Conservation (phyloP, 352 stramenopile species). For the Phytophthora tubulina region DNA sequence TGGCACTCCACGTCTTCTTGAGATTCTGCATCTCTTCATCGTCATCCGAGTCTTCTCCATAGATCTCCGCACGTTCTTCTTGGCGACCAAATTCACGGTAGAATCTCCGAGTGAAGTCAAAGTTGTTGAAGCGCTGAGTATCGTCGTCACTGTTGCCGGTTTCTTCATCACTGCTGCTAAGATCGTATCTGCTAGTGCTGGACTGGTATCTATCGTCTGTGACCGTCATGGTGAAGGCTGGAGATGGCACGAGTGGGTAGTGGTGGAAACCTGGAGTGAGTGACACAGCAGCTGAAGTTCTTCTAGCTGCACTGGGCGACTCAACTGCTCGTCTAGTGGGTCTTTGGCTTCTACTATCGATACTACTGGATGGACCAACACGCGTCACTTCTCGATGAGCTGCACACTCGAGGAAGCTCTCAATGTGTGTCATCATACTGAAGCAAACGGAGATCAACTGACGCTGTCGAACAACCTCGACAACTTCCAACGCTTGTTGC, state of each 20-base stretch:
- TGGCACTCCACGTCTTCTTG: slow-evolving; percentile 66
- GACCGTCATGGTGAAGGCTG: slow-evolving; percentile 38
- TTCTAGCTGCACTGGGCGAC: slow-evolving; percentile 34
- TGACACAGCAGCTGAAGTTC: slow-evolving; percentile 35
- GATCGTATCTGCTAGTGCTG: slow-evolving; percentile 19
- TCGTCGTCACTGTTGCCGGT: slow-evolving; percentile 25
- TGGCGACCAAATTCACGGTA: slow-evolving; percentile 49
- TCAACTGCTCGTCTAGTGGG: neutral
- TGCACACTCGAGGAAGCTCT: slow-evolving; percentile 68
- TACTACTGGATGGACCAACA: slow-evolving; percentile 15
- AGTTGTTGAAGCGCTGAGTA: slow-evolving; percentile 39
- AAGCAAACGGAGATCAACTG: slow-evolving; percentile 79
- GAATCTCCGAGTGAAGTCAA: slow-evolving; percentile 47
- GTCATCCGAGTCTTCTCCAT: slow-evolving; percentile 52
- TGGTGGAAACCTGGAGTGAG: slow-evolving; percentile 41
- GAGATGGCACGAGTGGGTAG: slow-evolving; percentile 37
- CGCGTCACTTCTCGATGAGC: slow-evolving; percentile 37
- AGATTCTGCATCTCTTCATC: slow-evolving; percentile 62
- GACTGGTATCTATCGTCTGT: slow-evolving; percentile 25
- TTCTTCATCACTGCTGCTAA: slow-evolving; percentile 36
- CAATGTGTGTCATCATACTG: slow-evolving; percentile 74
- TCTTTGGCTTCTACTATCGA: slow-evolving; percentile 11
- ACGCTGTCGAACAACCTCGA: slow-evolving; percentile 64
- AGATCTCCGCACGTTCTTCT: slow-evolving; percentile 25
- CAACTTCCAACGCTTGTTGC: slow-evolving; percentile 59